phyloP scores from a whole-genome alignment of 176 grass and related monocot species.

The Paspalum notatum region DNA sequence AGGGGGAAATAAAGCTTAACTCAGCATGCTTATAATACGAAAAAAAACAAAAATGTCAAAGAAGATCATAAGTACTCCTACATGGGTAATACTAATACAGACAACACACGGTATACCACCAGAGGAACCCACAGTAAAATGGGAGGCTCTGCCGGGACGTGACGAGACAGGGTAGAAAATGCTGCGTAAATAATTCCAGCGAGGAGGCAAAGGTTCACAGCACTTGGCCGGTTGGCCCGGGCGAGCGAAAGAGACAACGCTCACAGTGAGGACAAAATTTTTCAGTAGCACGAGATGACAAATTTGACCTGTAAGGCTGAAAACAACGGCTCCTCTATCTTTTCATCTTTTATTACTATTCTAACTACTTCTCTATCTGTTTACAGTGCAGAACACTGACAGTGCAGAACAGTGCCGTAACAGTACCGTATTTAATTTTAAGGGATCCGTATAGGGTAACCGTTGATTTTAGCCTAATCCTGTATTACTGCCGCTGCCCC shows the following conservation, averaged over 20 bases:
- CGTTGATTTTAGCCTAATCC: too few relatives aligned
- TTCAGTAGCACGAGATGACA: constrained; percentile 45
- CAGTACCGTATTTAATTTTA: too few relatives aligned
- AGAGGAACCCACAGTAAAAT: background rate
- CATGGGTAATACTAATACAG: background rate
- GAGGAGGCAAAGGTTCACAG: constrained; percentile 32
- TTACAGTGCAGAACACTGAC: too few relatives aligned
- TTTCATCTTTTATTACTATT: too few relatives aligned
- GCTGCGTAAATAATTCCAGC: too few relatives aligned
- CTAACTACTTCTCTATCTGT: too few relatives aligned
- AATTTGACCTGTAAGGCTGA: constrained; percentile 61
- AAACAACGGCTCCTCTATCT: too few relatives aligned
- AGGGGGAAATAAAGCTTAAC: background rate
- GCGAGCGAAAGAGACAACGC: constrained; percentile 24
- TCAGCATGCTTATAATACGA: background rate
- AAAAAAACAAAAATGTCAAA: background rate
- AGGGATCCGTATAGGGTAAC: too few relatives aligned
- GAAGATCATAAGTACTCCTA: background rate
- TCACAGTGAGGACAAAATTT: constrained; percentile 28
- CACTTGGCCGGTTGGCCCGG: constrained; percentile 31
- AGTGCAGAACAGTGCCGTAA: too few relatives aligned
- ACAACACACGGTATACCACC: background rate
- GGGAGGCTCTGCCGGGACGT: constrained; percentile 14
- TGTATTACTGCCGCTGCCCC: too few relatives aligned
- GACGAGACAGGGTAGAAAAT: constrained; percentile 33